Conservation (phyloP, 257 asterid species). For the Nicotiana attenuata region DNA sequence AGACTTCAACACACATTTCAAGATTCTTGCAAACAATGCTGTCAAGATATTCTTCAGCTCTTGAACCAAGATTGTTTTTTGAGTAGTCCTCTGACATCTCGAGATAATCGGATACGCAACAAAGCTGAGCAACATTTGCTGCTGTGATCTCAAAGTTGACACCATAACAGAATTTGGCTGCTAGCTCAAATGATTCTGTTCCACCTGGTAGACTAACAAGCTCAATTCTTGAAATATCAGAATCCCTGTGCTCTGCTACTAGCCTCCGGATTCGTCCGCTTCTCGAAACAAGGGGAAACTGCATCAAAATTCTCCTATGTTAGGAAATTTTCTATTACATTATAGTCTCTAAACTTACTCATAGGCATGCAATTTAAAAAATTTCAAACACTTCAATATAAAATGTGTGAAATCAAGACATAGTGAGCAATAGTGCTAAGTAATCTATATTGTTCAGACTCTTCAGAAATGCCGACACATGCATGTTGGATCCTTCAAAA, state of each 20-base stretch:
- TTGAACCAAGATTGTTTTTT: slow-evolving; percentile 60
- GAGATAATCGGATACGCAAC: slow-evolving; percentile 77
- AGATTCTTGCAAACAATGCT: slow-evolving; percentile 67
- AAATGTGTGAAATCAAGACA: too few species aligned
- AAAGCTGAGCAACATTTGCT: slow-evolving; percentile 73
- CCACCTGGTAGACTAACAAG: slow-evolving; percentile 86
- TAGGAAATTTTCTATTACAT: background rate
- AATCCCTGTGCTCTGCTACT: slow-evolving; percentile 69
- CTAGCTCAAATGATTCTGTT: slow-evolving; percentile 71
- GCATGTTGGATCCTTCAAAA: too few species aligned
- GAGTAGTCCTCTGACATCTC: slow-evolving; percentile 91
- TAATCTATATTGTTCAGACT: too few species aligned
- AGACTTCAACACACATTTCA: slow-evolving; percentile 85
- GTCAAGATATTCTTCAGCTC: slow-evolving; percentile 76
- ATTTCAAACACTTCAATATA: background rate
- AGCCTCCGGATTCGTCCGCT: slow-evolving; percentile 83
- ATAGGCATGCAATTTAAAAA: background rate
- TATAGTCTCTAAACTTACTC: background rate
- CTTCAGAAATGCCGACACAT: too few species aligned
- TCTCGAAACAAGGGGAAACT: slow-evolving; percentile 94
- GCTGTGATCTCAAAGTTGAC: slow-evolving; percentile 87
- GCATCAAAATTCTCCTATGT: slow-evolving; percentile 11
- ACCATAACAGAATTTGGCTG: slow-evolving; percentile 92
- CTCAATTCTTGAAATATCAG: slow-evolving; percentile 63
- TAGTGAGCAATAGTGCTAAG: too few species aligned